Percentiles rank a stretch among this genome's conserved stretches.
Conservation (phyloP, 352 stramenopile species). For the Heterotrichella gracilis region DNA sequence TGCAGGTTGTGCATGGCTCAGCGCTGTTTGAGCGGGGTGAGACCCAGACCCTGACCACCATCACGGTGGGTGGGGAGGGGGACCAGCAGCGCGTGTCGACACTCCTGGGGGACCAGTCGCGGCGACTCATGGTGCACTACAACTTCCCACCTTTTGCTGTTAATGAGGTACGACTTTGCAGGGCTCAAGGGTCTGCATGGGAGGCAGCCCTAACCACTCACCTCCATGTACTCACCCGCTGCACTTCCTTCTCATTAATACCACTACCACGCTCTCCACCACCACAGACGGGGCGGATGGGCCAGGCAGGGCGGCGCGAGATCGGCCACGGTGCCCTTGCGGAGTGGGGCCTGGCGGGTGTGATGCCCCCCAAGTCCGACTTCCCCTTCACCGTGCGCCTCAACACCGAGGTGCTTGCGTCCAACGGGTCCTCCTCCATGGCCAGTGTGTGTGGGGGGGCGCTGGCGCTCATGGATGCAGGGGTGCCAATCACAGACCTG, state of each 20-base stretch:
- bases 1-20: conserved; percentile 20
- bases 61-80: conserved; percentile 36
- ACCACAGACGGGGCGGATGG: conserved; percentile 39
- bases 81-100: not conserved
- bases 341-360: conserved; percentile 61
- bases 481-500: conserved; percentile 55
- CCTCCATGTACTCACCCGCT: too few species aligned
- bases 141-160: conserved; percentile 85
- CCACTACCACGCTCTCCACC: too few species aligned
- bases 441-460: conserved; percentile 73
- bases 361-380: conserved; percentile 46
- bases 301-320: conserved; percentile 51
- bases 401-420: conserved; percentile 70
- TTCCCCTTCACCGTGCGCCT: conserved; percentile 83
- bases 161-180: too few species aligned
- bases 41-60: conserved; percentile 33
- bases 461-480: conserved; percentile 73
- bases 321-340: conserved; percentile 76
- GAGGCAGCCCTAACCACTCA: too few species aligned
- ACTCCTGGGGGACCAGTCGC: not conserved
- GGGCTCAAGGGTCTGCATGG: too few species aligned
- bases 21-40: conserved; percentile 24
- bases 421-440: conserved; percentile 66
- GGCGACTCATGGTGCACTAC: conserved; percentile 72
- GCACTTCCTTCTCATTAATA: too few species aligned